Base-by-base conservation (phyloP, 495 filamentous ascomycete species). In the Penicillium mononematosum region DNA sequence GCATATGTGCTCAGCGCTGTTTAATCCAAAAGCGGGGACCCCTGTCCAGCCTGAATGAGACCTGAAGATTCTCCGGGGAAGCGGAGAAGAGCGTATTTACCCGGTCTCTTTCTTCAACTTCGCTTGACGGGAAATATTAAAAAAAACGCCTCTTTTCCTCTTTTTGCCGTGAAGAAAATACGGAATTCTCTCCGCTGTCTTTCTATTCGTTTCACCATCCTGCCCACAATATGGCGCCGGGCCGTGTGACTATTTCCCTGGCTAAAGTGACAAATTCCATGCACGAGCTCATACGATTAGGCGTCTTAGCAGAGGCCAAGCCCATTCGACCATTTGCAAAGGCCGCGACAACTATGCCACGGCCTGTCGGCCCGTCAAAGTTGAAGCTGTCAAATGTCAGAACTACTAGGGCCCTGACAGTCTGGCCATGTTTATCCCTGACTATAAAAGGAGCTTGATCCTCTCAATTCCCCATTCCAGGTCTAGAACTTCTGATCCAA, bases 311-410 rank as follows among this genome's bases (percentile, higher is more conserved):
- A 38, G 14, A 11, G 41, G 24, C 11, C 12, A 16, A 56, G 22
- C 44, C 29, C 20, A 29, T 50, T 42, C 43, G 31, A 20, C 46
- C 58, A 39, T 24, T 55, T 60, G 16, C 36, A 45, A 56, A 42
- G 50, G 49, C 65, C 65, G 65, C 63, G 63, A 58, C 65, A 34
- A 32, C 58, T 63, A 57, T 50, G 63, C 58, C 62, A 68, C 63
- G 65, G 64, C 59, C 41, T 45, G 32, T 49, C 2, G 52, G 59
- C 58, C 65, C 62, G 65, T 41, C 10, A 10, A 11, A 32, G 31
- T 32, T 11, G 31, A 58, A 6, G 25, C 14, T 36, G 53, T 32
- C 6, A 19, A 44, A 43, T 36, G 53, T 56, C 48, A 45, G 34
- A 41, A 45, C 10, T 49, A 32, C 32, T 50, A 58, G 61, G n/a